Evolutionary conservation across 2,329 filamentous ascomycete genomes (phyloP).

Genomic region (Penicillium frequentans): DNA sequence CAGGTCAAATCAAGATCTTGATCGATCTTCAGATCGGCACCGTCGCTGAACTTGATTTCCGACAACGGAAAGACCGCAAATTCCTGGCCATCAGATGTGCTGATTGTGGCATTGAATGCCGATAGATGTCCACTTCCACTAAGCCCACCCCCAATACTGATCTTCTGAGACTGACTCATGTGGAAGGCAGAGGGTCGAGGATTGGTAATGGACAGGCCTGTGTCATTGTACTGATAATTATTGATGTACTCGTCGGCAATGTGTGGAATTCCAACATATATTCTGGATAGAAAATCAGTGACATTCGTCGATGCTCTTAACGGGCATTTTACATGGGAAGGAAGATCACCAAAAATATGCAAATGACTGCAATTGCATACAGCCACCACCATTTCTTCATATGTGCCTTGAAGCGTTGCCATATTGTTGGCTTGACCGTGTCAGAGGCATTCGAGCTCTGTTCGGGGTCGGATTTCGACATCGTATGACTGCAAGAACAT

Average conservation of each 20-base stretch:
- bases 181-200: conserved; percentile 24
- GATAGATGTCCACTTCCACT: conserved; percentile 23
- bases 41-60: conserved; percentile 15
- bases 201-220: conserved; percentile 24
- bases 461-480: conserved; percentile 21
- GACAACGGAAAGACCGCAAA: conserved; percentile 22
- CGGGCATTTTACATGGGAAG: conserved; percentile 21
- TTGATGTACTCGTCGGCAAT: conserved; percentile 28
- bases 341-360: conserved; percentile 21
- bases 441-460: conserved; percentile 9
- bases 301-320: not conserved
- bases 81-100: conserved; percentile 9
- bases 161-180: conserved; percentile 18
- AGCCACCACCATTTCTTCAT: conserved; percentile 30
- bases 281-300: conserved; percentile 4
- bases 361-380: conserved; percentile 21
- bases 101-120: conserved; percentile 23
- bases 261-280: conserved; percentile 27
- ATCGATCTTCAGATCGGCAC: conserved; percentile 18
- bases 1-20: conserved; percentile 26
- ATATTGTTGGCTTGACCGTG: conserved; percentile 13
- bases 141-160: conserved; percentile 19
- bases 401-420: conserved; percentile 22
- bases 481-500: not conserved
- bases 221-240: conserved; percentile 20